Percentiles rank a stretch among this genome's conserved stretches.
Conservation (phyloP, 495 filamentous ascomycete species). For the Lophiostoma macrostomum region DNA sequence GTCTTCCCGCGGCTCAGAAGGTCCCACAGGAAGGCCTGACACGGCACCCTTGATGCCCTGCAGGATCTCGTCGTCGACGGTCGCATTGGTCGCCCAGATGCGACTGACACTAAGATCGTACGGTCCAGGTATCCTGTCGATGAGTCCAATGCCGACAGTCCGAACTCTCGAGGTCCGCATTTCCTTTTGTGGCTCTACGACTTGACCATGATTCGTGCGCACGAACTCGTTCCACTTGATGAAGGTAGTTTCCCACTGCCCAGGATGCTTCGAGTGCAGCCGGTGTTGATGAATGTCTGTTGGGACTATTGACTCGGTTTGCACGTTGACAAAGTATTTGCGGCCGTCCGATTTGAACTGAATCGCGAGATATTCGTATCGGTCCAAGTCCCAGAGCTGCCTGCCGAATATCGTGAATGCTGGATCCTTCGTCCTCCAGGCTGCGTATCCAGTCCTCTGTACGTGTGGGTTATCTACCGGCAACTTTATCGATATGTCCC, state of each 20-base stretch:
- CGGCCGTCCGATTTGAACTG: constrained; percentile 89
- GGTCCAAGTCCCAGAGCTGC: constrained; percentile 81
- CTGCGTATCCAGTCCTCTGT: constrained; percentile 78
- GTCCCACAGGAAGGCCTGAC: constrained; percentile 8
- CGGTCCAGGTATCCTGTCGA: constrained; percentile 80
- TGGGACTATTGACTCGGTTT: constrained; percentile 86
- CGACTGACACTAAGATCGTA: constrained; percentile 79
- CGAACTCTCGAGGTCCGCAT: constrained; percentile 78
- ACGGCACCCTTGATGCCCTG: constrained; percentile 6
- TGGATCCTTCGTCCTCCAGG: constrained; percentile 63
- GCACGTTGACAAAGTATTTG: constrained; percentile 91
- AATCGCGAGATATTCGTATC: constrained; percentile 80
- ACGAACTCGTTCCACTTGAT: constrained; percentile 91
- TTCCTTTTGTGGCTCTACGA: constrained; percentile 87
- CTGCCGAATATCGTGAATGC: constrained; percentile 70
- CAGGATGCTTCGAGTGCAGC: constrained; percentile 73
- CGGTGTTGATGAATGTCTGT: constrained; percentile 96
- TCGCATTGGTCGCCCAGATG: constrained; percentile 75
- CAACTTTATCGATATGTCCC: constrained; percentile 80
- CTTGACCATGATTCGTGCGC: constrained; percentile 83
- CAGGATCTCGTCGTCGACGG: constrained; percentile 16
- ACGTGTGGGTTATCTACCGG: constrained; percentile 69
- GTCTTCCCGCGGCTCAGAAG: neutral
- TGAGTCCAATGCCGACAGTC: constrained; percentile 82
- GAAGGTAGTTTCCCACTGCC: constrained; percentile 89